These are phyloP conservation scores for Dacryopinax spathularia DNA, from an alignment of 768 basidiomycete species.

Conservation along the genomic window DNA sequence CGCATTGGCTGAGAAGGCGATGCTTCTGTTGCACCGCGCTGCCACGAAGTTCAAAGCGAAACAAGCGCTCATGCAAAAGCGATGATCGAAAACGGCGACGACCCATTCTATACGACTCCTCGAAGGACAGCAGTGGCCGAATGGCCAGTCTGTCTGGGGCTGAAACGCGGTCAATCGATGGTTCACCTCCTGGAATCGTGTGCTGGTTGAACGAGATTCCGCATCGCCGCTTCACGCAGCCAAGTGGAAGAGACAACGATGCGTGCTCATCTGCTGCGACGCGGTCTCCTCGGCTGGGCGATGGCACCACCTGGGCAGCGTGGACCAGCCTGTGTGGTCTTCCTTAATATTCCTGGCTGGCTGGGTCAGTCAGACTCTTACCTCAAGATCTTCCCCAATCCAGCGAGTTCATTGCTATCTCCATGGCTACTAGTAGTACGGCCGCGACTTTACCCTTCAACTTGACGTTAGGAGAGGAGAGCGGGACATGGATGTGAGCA, in stretches of 20 bases:
- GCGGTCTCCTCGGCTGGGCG: neutral
- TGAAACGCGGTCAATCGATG: too few relatives aligned
- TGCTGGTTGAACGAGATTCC: too few relatives aligned
- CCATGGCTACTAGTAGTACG: neutral
- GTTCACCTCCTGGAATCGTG: too few relatives aligned
- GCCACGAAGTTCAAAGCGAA: neutral
- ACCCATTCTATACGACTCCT: too few relatives aligned
- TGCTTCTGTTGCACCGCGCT: neutral
- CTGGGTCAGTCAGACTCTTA: too few relatives aligned
- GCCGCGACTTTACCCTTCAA: neutral
- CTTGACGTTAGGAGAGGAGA: neutral
- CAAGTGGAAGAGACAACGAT: neutral
- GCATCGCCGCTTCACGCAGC: too few relatives aligned
- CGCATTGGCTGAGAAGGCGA: neutral
- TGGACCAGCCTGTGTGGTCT: neutral
- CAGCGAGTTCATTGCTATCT: neutral
- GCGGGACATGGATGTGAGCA: constrained; percentile 1
- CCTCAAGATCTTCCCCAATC: too few relatives aligned
- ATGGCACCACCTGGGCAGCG: neutral
- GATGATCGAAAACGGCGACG: neutral
- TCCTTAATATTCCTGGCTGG: neutral
- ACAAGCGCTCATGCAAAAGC: neutral
- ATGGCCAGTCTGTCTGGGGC: too few relatives aligned
- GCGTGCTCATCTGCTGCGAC: neutral
- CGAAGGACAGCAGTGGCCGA: too few relatives aligned